Conservation (phyloP, 768 basidiomycete genomes). For the Amanita muscaria region DNA sequence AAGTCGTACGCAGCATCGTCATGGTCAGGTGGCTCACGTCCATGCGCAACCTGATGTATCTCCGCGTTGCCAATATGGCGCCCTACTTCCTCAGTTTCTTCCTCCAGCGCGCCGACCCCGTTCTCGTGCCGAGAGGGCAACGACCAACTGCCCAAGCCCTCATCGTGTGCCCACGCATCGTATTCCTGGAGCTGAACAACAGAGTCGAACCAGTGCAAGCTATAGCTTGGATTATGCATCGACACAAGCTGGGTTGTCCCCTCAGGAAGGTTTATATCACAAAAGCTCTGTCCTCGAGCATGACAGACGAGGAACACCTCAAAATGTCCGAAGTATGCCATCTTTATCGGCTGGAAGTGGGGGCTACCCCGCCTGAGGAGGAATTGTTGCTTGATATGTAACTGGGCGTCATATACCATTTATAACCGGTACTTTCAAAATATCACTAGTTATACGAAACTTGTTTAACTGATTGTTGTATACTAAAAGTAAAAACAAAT, state of each 20-base stretch:
- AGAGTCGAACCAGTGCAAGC: constrained; percentile 23
- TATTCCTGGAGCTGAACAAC: constrained; percentile 40
- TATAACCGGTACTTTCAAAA: no score
- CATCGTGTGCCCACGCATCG: constrained; percentile 36
- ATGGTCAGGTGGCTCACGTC: constrained; percentile 47
- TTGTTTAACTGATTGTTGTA: no score
- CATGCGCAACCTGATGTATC: constrained; percentile 45
- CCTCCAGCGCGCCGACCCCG: constrained; percentile 25
- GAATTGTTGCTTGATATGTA: constrained; percentile 16
- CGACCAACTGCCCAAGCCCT: constrained; percentile 7
- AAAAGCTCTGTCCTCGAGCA: constrained; percentile 16
- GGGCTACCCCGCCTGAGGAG: constrained; percentile 41
- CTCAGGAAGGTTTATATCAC: constrained; percentile 41
- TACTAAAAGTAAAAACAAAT: no score
- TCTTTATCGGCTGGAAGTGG: constrained; percentile 23
- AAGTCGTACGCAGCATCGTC: constrained; percentile 21
- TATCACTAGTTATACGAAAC: no score
- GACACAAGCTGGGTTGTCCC: constrained; percentile 33
- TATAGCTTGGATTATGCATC: constrained; percentile 25
- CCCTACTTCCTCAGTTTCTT: constrained; percentile 39
- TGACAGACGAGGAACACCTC: constrained; percentile 19
- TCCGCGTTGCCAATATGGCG: constrained; percentile 39
- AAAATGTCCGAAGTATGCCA: constrained; percentile 21
- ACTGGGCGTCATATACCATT: not conserved
- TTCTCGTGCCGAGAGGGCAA: constrained; percentile 4